Conservation (phyloP, 129 eudicot species). For the Centaurea solstitialis region DNA sequence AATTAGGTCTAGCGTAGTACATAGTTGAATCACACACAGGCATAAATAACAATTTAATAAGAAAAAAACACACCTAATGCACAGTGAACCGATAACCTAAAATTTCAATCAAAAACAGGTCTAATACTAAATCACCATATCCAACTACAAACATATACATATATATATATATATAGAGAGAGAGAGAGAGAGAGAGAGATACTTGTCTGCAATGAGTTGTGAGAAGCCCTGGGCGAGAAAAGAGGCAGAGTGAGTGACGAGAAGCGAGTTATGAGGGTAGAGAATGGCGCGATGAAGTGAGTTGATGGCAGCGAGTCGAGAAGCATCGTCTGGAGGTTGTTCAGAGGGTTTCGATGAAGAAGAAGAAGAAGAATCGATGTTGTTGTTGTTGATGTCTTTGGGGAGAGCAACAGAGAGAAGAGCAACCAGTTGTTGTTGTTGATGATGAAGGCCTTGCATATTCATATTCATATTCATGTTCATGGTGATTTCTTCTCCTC, state of each 20-base stretch:
- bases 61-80: too few relatives aligned
- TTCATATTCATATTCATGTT: constrained; percentile 6
- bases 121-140: constrained; percentile 5
- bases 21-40: neutral
- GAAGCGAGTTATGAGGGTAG: constrained; percentile 84
- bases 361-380: constrained; percentile 10
- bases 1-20: constrained; percentile 21
- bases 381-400: constrained; percentile 32
- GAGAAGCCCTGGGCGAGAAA: constrained; percentile 87
- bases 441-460: constrained; percentile 98
- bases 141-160: neutral
- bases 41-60: neutral
- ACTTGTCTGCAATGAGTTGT: constrained; percentile 87
- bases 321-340: constrained; percentile 48
- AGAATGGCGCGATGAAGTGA: constrained; percentile 85
- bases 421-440: constrained; percentile 85
- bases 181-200: constrained; percentile 10
- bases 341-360: constrained; percentile 32
- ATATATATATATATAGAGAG: neutral
- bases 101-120: neutral
- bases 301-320: constrained; percentile 65
- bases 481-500: neutral
- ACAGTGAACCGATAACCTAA: too few relatives aligned
- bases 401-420: constrained; percentile 86
- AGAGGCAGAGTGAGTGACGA: constrained; percentile 86